Evolutionary conservation across 441 rosid genomes (phyloP), one percentile per base, ranked within the genome.

Genomic region (Populus tomentosa): DNA sequence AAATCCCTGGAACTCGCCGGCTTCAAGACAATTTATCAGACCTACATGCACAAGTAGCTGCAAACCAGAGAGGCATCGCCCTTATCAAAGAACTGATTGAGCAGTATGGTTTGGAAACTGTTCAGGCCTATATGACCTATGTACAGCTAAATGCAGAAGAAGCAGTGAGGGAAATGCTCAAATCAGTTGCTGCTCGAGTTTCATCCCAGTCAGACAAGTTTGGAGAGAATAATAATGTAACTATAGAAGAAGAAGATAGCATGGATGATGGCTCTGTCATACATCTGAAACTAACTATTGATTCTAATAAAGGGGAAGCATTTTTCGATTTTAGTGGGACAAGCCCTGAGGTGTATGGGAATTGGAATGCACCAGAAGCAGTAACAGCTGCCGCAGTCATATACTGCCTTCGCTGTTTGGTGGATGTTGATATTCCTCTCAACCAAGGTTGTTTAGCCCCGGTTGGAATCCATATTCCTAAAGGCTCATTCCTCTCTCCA

Each of bases 311-410:
- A 85, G 97, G 98, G 70, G 99, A 92, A 85, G 99, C 98, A n/a
- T 69, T 68, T 81, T 95, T 95, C 28, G 97, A 95, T 89, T 95
- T 93, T 71, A 83, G 80, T 74, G 97, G 98, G 75, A 93, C 99
- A 40, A 95, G 97, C 84, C 84, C 97, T 2, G 98, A 95, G 85
- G 98, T 93, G 30, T 91, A 86, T 67, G 99, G 97, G 69, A 95
- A 95, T 70, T 95, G 99, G 99, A 95, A 93, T 80, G 97, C 98
- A 14, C 99, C 98, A 2, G 97, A 91, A 83, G 99, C 99, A 35
- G 97, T 95, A 70, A 92, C 98, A 56, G 85, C 94, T 7, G 99
- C 99, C 1, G 98, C 98, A 21, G 97, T 95, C 74, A 95, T 95
- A 79, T 95, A 93, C 83, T 95, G 99, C 81, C 94, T 93, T 38